Evolutionary conservation across 352 stramenopile species (phyloP).

Genomic region (Phytophthora colocasiae): DNA sequence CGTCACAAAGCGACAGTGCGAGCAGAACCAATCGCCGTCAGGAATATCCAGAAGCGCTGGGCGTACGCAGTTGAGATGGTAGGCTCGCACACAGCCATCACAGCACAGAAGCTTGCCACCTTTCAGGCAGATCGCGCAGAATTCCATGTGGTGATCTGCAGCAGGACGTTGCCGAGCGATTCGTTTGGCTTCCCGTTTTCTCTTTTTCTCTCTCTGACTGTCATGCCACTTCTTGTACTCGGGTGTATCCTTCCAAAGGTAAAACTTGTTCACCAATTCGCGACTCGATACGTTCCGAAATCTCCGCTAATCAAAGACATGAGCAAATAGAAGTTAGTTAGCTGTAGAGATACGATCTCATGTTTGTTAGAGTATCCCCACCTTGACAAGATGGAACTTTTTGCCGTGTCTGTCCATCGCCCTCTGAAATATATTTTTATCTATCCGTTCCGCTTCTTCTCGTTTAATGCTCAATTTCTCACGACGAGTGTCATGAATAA

Average conservation of each 20-base stretch:
- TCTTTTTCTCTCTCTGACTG: conserved; percentile 48
- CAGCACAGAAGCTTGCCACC: conserved; percentile 77
- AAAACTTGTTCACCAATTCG: conserved; percentile 70
- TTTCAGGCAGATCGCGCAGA: conserved; percentile 75
- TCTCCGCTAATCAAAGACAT: conserved; percentile 42
- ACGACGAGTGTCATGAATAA: conserved; percentile 50
- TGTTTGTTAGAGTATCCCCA: conserved; percentile 10
- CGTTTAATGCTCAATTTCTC: conserved; percentile 38
- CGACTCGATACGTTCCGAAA: conserved; percentile 43
- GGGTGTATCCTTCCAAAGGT: conserved; percentile 67
- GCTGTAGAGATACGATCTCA: too few relatives aligned
- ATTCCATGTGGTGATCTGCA: conserved; percentile 73
- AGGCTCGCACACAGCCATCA: conserved; percentile 78
- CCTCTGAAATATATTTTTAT: conserved; percentile 46
- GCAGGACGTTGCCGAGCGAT: conserved; percentile 19
- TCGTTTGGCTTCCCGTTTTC: conserved; percentile 61
- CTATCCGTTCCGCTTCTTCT: conserved; percentile 43
- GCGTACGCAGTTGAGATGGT: conserved; percentile 78
- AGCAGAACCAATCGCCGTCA: conserved; percentile 78
- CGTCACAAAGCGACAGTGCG: conserved; percentile 39
- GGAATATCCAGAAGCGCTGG: conserved; percentile 72
- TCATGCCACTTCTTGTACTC: conserved; percentile 65
- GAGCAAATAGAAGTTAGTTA: neutral
- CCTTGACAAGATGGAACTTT: conserved; percentile 70
- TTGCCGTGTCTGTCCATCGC: conserved; percentile 64